Conservation (phyloP, 2,329 filamentous ascomycete species). For the Aplosporella prunicola region DNA sequence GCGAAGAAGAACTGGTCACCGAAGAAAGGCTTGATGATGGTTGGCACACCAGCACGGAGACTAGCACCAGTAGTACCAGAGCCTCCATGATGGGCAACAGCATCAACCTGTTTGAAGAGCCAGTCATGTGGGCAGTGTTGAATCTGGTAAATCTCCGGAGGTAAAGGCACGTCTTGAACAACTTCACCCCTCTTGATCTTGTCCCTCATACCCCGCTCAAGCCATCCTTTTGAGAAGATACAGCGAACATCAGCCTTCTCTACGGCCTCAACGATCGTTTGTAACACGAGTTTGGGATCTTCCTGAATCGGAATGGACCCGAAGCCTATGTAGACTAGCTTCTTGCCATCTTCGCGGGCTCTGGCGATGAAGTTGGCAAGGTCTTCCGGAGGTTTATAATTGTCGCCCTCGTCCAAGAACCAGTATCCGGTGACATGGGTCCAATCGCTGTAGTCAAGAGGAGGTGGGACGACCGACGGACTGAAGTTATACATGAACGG, state of each 20-base stretch:
- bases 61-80: conserved; percentile 92
- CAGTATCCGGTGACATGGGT: conserved; percentile 95
- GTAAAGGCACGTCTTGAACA: conserved; percentile 59
- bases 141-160: conserved; percentile 77
- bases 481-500: conserved; percentile 98
- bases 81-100: conserved; percentile 87
- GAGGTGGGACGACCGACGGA: conserved; percentile 84
- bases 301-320: conserved; percentile 92
- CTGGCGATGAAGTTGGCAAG: conserved; percentile 74
- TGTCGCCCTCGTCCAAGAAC: conserved; percentile 72
- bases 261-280: conserved; percentile 88
- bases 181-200: conserved; percentile 42
- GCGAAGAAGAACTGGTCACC: conserved; percentile 98
- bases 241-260: conserved; percentile 86
- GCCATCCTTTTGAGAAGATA: conserved; percentile 95
- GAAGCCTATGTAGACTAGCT: conserved; percentile 93
- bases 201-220: conserved; percentile 64
- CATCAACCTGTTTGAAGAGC: conserved; percentile 90
- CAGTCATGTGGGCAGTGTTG: conserved; percentile 91
- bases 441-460: conserved; percentile 95
- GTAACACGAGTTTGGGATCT: conserved; percentile 78
- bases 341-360: conserved; percentile 73
- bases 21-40: conserved; percentile 93
- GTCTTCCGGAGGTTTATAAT: conserved; percentile 66
- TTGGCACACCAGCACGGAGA: conserved; percentile 80